These are phyloP conservation scores for Castanea crenata DNA, from an alignment of 306 rosid genomes.

Conservation along the genomic window DNA sequence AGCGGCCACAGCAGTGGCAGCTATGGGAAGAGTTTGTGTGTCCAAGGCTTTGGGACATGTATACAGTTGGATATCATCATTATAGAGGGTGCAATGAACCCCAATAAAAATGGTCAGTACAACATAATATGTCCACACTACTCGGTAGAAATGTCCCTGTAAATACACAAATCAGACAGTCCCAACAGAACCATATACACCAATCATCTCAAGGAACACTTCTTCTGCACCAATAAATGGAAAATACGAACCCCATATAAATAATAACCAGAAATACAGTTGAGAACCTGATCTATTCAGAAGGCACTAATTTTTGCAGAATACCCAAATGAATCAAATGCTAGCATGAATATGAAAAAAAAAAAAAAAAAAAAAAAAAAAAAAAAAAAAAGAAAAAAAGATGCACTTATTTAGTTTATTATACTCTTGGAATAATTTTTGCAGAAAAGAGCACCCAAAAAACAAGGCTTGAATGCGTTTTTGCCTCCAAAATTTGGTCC, in stretches of 20 bases:
- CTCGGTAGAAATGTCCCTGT: slow-evolving; percentile 21
- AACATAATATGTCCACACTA: slow-evolving; percentile 13
- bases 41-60: slow-evolving; percentile 20
- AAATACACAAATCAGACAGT: slow-evolving; percentile 14
- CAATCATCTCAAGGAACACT: background rate
- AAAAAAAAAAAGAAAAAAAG: background rate
- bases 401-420: background rate
- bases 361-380: background rate
- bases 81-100: slow-evolving; percentile 6
- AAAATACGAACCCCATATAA: background rate
- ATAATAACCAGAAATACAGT: background rate
- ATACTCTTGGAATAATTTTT: background rate
- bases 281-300: background rate
- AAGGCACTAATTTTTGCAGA: background rate
- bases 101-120: slow-evolving; percentile 1
- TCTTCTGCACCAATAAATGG: background rate
- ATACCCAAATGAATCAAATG: background rate
- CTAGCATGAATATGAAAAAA: background rate
- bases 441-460: background rate
- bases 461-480: too few species aligned
- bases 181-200: slow-evolving; percentile 9
- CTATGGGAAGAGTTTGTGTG: slow-evolving; percentile 14
- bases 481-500: too few species aligned
- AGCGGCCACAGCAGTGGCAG: slow-evolving; percentile 11
- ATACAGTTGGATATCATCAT: slow-evolving; percentile 11